A percentile compares a stretch with the other conserved stretches of the same genome.
Evolutionary conservation across 2,329 filamentous ascomycete genomes (phyloP).

Genomic region (Cryphonectria carpinicola): DNA sequence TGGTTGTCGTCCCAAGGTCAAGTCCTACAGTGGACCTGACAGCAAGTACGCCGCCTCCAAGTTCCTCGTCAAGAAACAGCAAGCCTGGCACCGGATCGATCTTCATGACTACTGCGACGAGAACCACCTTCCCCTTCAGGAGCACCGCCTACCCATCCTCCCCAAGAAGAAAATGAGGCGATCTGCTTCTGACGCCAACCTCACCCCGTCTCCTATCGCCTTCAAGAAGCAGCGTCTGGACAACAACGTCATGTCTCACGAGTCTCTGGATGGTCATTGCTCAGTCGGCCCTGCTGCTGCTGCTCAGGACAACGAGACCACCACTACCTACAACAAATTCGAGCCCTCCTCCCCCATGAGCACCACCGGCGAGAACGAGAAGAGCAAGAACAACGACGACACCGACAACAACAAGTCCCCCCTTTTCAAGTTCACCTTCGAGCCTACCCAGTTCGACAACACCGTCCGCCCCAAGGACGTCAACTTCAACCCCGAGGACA

Average conservation of each 20-base stretch:
- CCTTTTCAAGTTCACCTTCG: background rate
- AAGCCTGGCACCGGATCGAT: background rate
- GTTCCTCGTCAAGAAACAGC: background rate
- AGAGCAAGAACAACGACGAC: background rate
- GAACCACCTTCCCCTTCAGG: background rate
- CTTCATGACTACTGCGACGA: background rate
- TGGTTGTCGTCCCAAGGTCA: background rate
- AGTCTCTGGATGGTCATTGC: background rate
- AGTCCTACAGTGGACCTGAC: no score
- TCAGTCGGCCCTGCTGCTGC: background rate
- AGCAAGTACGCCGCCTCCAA: background rate
- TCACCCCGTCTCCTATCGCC: background rate
- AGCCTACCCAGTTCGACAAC: slow-evolving; percentile 1
- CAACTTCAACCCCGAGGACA: background rate
- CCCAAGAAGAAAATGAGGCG: background rate
- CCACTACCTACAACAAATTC: background rate
- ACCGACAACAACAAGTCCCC: no score
- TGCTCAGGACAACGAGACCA: background rate
- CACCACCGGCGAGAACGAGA: background rate
- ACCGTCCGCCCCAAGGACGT: background rate
- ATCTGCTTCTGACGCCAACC: background rate
- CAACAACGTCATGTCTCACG: background rate
- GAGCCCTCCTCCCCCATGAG: background rate
- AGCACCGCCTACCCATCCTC: background rate
- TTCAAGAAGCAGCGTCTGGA: background rate